A percentile compares a stretch with the other conserved stretches of the same genome.
Evolutionary conservation across 441 rosid genomes (phyloP).

Genomic region (Brassica balearica): DNA sequence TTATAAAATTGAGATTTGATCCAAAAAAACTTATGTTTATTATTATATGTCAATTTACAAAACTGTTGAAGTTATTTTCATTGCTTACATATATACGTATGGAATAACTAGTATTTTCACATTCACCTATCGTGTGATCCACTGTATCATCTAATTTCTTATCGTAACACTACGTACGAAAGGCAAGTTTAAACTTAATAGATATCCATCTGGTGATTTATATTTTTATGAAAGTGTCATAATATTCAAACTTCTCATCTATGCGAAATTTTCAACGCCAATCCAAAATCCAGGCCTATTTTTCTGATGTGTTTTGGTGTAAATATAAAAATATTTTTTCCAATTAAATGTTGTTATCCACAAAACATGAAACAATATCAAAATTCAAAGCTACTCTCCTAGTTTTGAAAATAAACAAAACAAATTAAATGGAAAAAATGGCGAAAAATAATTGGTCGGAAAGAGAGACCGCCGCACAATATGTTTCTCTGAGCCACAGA

Average conservation of each 20-base stretch:
- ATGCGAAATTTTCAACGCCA: conserved; percentile 19
- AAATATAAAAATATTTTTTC: background rate
- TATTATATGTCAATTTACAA: background rate
- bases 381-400: no score
- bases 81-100: background rate
- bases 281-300: conserved; percentile 11
- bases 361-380: background rate
- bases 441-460: conserved; percentile 30
- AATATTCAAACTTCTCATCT: conserved; percentile 8
- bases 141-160: background rate
- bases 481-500: conserved; percentile 31
- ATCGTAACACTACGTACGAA: background rate
- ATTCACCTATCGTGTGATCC: background rate
- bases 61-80: background rate
- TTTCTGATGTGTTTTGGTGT: background rate
- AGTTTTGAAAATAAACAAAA: background rate
- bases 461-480: conserved; percentile 36
- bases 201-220: conserved; percentile 12
- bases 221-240: conserved; percentile 7
- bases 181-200: background rate
- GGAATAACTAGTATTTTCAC: background rate
- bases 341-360: conserved; percentile 15
- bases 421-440: background rate
- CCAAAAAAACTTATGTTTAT: no score
- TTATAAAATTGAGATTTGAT: no score